Evolutionary conservation across 805 yeast species (phyloP).

Genomic region (Pichia paraexigua): DNA sequence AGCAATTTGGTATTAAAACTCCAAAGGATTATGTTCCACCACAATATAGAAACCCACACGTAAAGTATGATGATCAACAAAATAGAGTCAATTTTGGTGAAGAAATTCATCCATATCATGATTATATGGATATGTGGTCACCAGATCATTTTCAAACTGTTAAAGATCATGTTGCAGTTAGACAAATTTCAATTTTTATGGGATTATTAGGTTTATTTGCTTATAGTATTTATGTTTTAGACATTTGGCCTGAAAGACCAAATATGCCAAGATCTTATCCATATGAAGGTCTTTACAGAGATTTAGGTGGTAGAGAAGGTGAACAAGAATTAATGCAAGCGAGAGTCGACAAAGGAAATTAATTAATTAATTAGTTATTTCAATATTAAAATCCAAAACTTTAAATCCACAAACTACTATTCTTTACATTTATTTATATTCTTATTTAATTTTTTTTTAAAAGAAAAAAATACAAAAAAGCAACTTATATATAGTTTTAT

Average conservation of each 20-base stretch:
- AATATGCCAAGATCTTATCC: constrained; percentile 75
- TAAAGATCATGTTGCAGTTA: constrained; percentile 52
- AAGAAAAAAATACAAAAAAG: neutral
- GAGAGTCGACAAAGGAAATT: constrained; percentile 32
- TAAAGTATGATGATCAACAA: constrained; percentile 71
- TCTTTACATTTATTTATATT: neutral
- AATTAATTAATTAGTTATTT: constrained; percentile 1
- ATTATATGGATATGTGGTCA: constrained; percentile 75
- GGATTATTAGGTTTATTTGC: constrained; percentile 37
- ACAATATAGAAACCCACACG: constrained; percentile 63
- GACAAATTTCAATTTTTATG: constrained; percentile 50
- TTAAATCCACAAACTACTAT: neutral
- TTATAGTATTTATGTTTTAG: constrained; percentile 39
- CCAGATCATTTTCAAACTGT: constrained; percentile 66
- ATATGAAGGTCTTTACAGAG: constrained; percentile 64
- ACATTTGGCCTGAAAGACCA: constrained; percentile 57
- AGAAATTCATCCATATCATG: constrained; percentile 65
- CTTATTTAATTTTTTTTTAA: neutral
- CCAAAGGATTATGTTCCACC: constrained; percentile 43
- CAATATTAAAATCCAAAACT: neutral
- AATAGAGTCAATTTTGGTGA: constrained; percentile 72
- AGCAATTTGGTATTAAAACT: constrained; percentile 46
- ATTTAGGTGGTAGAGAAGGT: constrained; percentile 54
- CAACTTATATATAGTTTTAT: neutral
- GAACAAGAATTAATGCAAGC: constrained; percentile 37